A percentile compares a stretch with the other conserved stretches of the same genome.
Evolutionary conservation across 192 early-diverging fungal genomes (phyloP).

Genomic region (Phlyctochytrium arcticum): DNA sequence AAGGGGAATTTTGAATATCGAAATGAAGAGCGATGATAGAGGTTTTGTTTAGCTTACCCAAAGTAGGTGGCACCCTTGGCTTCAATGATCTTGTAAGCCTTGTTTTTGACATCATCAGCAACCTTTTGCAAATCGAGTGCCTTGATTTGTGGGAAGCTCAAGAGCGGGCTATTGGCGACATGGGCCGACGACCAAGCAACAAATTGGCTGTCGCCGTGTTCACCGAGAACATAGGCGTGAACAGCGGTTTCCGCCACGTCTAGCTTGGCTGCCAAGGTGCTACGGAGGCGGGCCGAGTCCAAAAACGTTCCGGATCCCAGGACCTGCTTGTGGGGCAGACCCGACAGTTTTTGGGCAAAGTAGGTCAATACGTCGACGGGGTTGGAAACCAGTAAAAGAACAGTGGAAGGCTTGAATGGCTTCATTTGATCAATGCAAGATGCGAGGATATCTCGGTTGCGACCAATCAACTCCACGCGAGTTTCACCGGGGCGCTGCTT

Average conservation of each 20-base stretch:
- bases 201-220: constrained; percentile 86
- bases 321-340: constrained; percentile 71
- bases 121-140: constrained; percentile 50
- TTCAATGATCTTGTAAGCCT: constrained; percentile 81
- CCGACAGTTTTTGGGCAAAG: constrained; percentile 80
- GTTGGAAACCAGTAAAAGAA: constrained; percentile 75
- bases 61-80: constrained; percentile 83
- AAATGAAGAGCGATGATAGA: background rate
- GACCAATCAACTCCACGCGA: constrained; percentile 62
- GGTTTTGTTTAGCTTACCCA: constrained; percentile 16
- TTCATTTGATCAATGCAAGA: constrained; percentile 67
- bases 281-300: constrained; percentile 70
- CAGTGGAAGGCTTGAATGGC: constrained; percentile 64
- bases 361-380: constrained; percentile 79
- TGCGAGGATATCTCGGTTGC: constrained; percentile 75
- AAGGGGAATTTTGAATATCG: background rate
- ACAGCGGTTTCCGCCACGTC: constrained; percentile 67
- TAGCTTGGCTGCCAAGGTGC: constrained; percentile 47
- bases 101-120: constrained; percentile 58
- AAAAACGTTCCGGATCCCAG: constrained; percentile 84
- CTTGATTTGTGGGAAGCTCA: constrained; percentile 60
- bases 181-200: constrained; percentile 72
- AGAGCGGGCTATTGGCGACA: constrained; percentile 65
- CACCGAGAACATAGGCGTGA: constrained; percentile 78
- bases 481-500: constrained; percentile 75